Percentiles rank a stretch among this genome's conserved stretches.
Conservation (phyloP, 192 early-diverging fungal species). For the Globomyces pollinis-pini region DNA sequence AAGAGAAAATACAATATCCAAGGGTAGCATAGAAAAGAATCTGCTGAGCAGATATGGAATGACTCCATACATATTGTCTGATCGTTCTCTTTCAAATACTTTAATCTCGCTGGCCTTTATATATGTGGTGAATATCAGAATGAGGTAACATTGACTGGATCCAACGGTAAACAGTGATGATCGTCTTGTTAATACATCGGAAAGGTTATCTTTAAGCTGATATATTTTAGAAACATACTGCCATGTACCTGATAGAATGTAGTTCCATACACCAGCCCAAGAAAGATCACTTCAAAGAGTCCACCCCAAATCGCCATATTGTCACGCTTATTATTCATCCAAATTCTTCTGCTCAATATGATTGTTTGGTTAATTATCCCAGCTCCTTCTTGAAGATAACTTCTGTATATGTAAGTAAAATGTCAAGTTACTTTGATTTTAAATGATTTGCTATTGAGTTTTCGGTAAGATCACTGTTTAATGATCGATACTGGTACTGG, state of each 20-base stretch:
- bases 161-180: conserved; percentile 21
- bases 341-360: conserved; percentile 19
- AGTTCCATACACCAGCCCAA: conserved; percentile 25
- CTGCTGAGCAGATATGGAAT: conserved; percentile 32
- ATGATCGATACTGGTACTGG: no score
- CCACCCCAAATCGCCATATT: conserved; percentile 33
- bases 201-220: conserved; percentile 22
- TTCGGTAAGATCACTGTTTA: no score
- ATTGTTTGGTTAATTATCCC: no score
- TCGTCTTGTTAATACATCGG: conserved; percentile 27
- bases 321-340: conserved; percentile 33
- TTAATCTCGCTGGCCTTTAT: conserved; percentile 30
- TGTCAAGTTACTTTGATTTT: no score
- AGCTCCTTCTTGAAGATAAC: no score
- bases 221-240: no score
- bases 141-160: conserved; percentile 32
- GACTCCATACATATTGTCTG: conserved; percentile 42
- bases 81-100: conserved; percentile 40
- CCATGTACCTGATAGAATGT: conserved; percentile 33
- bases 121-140: conserved; percentile 39
- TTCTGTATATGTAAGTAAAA: no score
- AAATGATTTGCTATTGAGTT: no score
- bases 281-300: conserved; percentile 26
- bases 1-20: conserved; percentile 17
- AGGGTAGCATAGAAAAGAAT: conserved; percentile 25